phyloP scores from a whole-genome alignment of 2,329 filamentous ascomycete species.

The Sclerotinia minor region DNA sequence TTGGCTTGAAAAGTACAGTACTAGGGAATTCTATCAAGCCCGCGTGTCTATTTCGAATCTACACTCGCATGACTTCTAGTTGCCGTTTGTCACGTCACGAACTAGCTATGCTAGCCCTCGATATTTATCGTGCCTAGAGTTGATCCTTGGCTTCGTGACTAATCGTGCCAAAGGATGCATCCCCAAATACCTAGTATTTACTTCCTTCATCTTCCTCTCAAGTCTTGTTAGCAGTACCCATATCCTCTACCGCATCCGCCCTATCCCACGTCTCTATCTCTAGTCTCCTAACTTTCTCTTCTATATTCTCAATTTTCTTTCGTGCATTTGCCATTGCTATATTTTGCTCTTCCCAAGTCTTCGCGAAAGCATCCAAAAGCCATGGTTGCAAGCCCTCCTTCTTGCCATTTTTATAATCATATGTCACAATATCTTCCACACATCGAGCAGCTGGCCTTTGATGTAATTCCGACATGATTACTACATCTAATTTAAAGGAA shows the following conservation, averaged over 20 bases:
- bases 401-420: conserved; percentile 64
- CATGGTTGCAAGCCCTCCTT: conserved; percentile 61
- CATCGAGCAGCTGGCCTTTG: conserved; percentile 72
- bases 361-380: conserved; percentile 59
- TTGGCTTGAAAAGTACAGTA: not conserved
- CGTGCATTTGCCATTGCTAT: conserved; percentile 55
- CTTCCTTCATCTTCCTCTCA: not conserved
- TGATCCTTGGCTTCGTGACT: too few relatives aligned
- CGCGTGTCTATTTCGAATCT: not conserved
- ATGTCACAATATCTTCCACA: conserved; percentile 75
- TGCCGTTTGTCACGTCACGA: not conserved
- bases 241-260: conserved; percentile 68
- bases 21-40: not conserved
- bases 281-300: conserved; percentile 58
- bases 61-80: not conserved
- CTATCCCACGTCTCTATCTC: conserved; percentile 76
- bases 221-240: conserved; percentile 46
- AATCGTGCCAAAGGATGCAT: too few relatives aligned
- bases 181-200: too few relatives aligned
- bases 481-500: conserved; percentile 60
- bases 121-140: not conserved
- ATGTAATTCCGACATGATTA: conserved; percentile 74
- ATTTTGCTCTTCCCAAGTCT: conserved; percentile 63
- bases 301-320: conserved; percentile 63
- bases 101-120: not conserved